Conservation (phyloP, 179 eudicot species). For the Sideroxylon spinosum region DNA sequence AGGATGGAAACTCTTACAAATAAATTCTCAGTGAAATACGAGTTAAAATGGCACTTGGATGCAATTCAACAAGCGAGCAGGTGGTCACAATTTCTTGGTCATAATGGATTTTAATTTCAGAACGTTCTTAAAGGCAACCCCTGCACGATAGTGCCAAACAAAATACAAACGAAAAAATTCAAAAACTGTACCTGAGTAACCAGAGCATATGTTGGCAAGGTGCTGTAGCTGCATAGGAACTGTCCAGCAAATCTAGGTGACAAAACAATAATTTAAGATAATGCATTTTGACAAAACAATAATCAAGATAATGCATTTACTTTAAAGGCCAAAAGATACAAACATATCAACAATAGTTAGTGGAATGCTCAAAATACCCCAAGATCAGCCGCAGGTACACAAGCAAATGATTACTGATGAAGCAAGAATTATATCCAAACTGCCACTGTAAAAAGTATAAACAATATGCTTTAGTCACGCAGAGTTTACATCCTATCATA, state of each 20-base stretch:
- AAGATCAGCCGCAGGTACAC: conserved; percentile 79
- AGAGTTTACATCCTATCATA: not conserved
- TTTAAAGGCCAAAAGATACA: too few relatives aligned
- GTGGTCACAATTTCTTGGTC: not conserved
- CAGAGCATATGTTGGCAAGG: conserved; percentile 87
- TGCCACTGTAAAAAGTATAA: conserved; percentile 67
- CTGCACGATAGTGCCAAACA: too few relatives aligned
- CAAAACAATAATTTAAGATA: not conserved
- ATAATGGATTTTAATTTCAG: not conserved
- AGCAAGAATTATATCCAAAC: conserved; percentile 91
- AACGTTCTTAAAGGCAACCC: too few relatives aligned
- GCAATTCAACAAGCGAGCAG: not conserved
- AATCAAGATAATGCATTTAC: not conserved
- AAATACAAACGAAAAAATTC: not conserved
- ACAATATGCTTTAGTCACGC: conserved; percentile 11
- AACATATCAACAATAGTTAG: not conserved
- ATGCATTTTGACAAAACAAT: not conserved
- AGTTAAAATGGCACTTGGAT: not conserved
- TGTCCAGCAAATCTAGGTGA: conserved; percentile 74
- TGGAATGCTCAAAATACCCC: conserved; percentile 46
- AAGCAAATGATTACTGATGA: conserved; percentile 70
- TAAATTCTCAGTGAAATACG: too few relatives aligned
- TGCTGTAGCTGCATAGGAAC: conserved; percentile 95
- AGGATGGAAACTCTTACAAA: too few relatives aligned
- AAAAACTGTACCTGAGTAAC: conserved; percentile 77